Evolutionary conservation across 495 filamentous ascomycete species (phyloP).

Genomic region (Clavariopsis aquatica): DNA sequence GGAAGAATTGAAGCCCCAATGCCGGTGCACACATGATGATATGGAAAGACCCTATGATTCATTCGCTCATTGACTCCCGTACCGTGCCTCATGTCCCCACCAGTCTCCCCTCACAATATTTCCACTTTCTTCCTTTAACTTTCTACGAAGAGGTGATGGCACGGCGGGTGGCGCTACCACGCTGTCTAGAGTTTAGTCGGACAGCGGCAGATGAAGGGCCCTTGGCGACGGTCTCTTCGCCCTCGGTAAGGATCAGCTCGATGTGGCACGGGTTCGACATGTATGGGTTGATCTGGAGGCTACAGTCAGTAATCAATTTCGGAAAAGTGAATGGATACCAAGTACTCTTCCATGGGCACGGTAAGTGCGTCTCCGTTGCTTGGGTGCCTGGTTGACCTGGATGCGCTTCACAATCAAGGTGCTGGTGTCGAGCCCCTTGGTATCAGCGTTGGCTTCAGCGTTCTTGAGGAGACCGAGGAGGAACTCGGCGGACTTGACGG

Average conservation of each 20-base stretch:
- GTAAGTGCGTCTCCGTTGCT: conserved; percentile 97
- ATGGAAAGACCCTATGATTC: conserved; percentile 32
- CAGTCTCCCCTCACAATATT: neutral
- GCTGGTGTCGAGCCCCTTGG: conserved; percentile 96
- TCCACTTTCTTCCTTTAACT: conserved; percentile 10
- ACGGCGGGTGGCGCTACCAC: conserved; percentile 72
- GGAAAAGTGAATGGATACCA: conserved; percentile 29
- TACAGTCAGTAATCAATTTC: neutral
- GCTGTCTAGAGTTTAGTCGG: conserved; percentile 83
- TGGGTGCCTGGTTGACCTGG: conserved; percentile 99
- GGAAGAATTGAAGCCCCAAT: conserved; percentile 26
- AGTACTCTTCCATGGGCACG: conserved; percentile 99
- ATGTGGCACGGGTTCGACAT: conserved; percentile 99
- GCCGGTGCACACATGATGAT: conserved; percentile 21
- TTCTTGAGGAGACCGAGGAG: conserved; percentile 96
- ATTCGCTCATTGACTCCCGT: conserved; percentile 38
- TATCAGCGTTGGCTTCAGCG: conserved; percentile 97
- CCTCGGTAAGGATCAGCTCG: conserved; percentile 98
- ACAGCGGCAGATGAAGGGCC: conserved; percentile 60
- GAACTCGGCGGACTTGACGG: conserved; percentile 97
- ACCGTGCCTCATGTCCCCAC: conserved; percentile 20
- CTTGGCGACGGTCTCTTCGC: conserved; percentile 88
- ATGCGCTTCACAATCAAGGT: conserved; percentile 98
- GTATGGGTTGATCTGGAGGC: conserved; percentile 92
- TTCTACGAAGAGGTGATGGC: conserved; percentile 79